phyloP scores from a whole-genome alignment of 208 protist genomes.

The Porcisia hertigi region DNA sequence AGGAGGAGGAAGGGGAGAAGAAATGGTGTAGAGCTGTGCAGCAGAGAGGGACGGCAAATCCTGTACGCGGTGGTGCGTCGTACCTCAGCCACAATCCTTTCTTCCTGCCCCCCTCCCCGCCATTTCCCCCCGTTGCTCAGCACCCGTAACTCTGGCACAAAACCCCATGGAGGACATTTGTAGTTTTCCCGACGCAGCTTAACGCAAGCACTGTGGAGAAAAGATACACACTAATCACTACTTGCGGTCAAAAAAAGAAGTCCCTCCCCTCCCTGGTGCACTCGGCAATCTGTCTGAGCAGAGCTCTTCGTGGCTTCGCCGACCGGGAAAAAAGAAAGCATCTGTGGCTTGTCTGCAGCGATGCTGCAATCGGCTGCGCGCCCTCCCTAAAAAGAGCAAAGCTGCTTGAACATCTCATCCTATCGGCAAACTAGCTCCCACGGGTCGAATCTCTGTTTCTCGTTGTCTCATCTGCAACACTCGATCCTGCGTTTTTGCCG shows the following conservation, averaged over 20 bases:
- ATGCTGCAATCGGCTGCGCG: not conserved
- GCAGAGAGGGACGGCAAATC: not conserved
- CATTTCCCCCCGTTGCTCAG: not conserved
- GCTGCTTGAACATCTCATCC: not conserved
- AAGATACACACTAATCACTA: too few species aligned
- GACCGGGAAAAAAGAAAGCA: not conserved
- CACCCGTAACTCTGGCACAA: too few species aligned
- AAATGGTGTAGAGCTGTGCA: not conserved
- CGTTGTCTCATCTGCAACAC: not conserved
- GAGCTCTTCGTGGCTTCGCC: not conserved
- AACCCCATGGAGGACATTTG: not conserved
- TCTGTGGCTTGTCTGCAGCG: not conserved
- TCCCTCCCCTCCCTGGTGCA: not conserved
- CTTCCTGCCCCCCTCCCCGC: not conserved
- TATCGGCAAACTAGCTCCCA: not conserved
- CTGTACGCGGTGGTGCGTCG: not conserved
- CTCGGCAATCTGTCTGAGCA: not conserved
- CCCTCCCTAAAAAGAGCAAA: not conserved
- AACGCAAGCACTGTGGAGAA: not conserved
- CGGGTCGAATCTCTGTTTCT: not conserved
- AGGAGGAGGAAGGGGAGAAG: not conserved
- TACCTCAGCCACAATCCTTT: not conserved
- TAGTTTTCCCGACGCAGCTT: not conserved
- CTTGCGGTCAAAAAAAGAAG: too few species aligned
- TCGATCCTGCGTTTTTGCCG: not conserved